Base-by-base conservation (phyloP, 257 asterid genomes). In the Cruciata laevipes region DNA sequence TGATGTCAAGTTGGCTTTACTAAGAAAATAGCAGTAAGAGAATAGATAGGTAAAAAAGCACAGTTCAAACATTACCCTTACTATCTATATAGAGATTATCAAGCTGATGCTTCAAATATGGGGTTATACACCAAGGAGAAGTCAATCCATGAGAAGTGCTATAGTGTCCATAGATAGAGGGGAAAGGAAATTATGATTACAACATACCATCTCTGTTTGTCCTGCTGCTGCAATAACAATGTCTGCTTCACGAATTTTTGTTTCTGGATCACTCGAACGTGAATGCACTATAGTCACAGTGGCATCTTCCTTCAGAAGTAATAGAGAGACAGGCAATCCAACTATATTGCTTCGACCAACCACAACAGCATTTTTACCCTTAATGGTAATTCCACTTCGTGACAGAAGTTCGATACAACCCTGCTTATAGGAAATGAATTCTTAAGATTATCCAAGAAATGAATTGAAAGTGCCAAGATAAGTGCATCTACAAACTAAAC, bases 281-380 rank as follows among this genome's bases (percentile, higher is more conserved):
- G 98, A 93, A 63, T 93, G 98, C 67, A 93, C 98, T 14, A 93
- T 63, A 58, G 92, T 88, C 14, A 90, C 94, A 24, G 96, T 90
- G 59, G 98, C 98, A 69, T 93, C 97, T 74, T 78, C 98, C 80
- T 93, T 93, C 33, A 93, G 86, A 49, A 90, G 98, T 38, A 93
- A 90, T 35, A 90, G 77, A 24, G 98, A 83, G 57, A 90, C 98
- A 12, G 95, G 98, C 68, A 93, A 79, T 61, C 96, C 96, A 56
- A 93, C 96, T 68, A 93, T 88, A 80, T 93, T 93, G 73, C 97
- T 93, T 76, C 97, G 87, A 58, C 98, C 98, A 64, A 93, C 98
- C 77, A 93, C 97, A 68, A 85, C 97, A 1, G 97, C 95, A 52
- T 84, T 88, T 81, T 93, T 83, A 65, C 98, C 97, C 84, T 86